Percentiles rank a stretch among this genome's conserved stretches.
phyloP scores from a whole-genome alignment of 371 early-diverging fungal species.

The Syncephalis fuscata region DNA sequence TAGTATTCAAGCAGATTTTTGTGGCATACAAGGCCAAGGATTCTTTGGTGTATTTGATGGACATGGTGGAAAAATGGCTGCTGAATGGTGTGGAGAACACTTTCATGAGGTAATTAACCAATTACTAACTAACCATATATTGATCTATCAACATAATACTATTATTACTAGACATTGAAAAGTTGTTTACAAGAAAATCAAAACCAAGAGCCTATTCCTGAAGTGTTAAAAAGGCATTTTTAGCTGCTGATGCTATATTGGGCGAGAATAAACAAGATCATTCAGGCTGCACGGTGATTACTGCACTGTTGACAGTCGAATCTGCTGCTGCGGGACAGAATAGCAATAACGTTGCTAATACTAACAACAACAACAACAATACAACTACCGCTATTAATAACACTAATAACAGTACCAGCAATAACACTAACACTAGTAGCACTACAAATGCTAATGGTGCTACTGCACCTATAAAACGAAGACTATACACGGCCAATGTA shows the following conservation, averaged over 20 bases:
- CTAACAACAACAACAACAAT: too few relatives aligned
- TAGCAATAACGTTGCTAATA: neutral
- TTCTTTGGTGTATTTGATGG: constrained; percentile 96
- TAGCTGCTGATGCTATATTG: constrained; percentile 64
- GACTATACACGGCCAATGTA: constrained; percentile 86
- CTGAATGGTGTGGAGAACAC: constrained; percentile 88
- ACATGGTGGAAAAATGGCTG: constrained; percentile 92
- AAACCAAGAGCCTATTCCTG: constrained; percentile 42
- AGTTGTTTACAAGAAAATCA: constrained; percentile 13
- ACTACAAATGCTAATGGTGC: too few relatives aligned
- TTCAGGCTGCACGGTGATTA: constrained; percentile 89
- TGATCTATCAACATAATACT: neutral
- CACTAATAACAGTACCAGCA: too few relatives aligned
- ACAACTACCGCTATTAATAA: too few relatives aligned
- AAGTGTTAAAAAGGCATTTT: constrained; percentile 72
- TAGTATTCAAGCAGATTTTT: constrained; percentile 61
- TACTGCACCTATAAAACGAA: constrained; percentile 26
- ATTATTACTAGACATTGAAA: neutral
- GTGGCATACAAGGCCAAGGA: constrained; percentile 58
- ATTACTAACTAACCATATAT: neutral
- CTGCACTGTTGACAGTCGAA: constrained; percentile 51
- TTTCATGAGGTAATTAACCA: constrained; percentile 48
- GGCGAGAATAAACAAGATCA: constrained; percentile 46
- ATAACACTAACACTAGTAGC: too few relatives aligned
- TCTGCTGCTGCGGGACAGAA: constrained; percentile 8